A percentile compares a stretch with the other conserved stretches of the same genome.
Conservation (phyloP, 345 rosid genomes). For the Aquilaria malaccensis region DNA sequence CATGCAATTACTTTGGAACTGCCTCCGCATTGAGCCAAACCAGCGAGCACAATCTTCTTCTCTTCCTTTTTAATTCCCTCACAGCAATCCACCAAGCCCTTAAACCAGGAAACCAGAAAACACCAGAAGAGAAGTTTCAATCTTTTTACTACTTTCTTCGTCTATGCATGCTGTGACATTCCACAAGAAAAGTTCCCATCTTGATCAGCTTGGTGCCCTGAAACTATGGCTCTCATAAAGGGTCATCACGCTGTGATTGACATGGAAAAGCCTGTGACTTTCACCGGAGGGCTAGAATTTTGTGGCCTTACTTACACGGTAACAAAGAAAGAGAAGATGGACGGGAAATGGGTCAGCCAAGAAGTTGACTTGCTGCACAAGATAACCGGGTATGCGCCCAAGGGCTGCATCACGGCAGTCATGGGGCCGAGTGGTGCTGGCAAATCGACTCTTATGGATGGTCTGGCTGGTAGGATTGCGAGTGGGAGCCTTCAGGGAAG, state of each 20-base stretch:
- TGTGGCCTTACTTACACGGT: constrained; percentile 47
- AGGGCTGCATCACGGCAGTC: constrained; percentile 60
- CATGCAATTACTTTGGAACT: too few species aligned
- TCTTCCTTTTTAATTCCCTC: too few species aligned
- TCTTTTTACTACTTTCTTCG: too few species aligned
- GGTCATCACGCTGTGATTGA: constrained; percentile 29
- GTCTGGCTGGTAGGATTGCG: constrained; percentile 50
- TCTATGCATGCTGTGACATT: too few species aligned
- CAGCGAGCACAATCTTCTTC: too few species aligned
- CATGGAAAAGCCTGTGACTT: constrained; percentile 26
- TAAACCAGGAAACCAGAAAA: too few species aligned
- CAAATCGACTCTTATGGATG: constrained; percentile 60
- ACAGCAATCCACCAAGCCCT: too few species aligned
- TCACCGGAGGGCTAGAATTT: constrained; percentile 51
- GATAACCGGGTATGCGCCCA: constrained; percentile 60
- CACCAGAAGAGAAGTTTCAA: too few species aligned
- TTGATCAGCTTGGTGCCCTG: neutral
- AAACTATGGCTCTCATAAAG: constrained; percentile 21
- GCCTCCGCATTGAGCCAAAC: too few species aligned
- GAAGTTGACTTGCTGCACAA: constrained; percentile 43
- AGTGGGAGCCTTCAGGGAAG: constrained; percentile 56
- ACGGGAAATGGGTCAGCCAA: constrained; percentile 36
- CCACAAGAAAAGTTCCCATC: too few species aligned
- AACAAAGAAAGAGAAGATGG: constrained; percentile 29
- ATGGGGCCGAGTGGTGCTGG: constrained; percentile 80